Percentiles rank a stretch among this genome's conserved stretches.
phyloP scores from a whole-genome alignment of 768 basidiomycete species.

The Cystobasidium ongulense region DNA sequence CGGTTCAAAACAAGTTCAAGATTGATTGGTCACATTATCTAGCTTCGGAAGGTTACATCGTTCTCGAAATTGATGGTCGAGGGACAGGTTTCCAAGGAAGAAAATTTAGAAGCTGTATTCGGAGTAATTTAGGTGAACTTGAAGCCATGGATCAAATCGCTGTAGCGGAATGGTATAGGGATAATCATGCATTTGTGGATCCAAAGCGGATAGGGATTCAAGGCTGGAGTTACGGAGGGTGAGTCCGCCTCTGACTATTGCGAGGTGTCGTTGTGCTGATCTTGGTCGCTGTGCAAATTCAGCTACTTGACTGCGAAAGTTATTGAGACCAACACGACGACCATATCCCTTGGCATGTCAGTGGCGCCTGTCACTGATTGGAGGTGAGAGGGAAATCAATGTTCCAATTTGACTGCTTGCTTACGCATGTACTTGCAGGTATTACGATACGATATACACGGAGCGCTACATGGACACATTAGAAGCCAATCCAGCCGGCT shows the following conservation, averaged over 20 bases:
- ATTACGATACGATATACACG: constrained; percentile 78
- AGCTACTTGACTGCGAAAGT: constrained; percentile 89
- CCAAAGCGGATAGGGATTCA: constrained; percentile 81
- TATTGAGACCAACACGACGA: constrained; percentile 76
- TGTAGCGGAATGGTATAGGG: constrained; percentile 77
- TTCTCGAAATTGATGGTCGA: constrained; percentile 82
- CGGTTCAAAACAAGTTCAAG: constrained; percentile 58
- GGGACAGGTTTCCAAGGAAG: constrained; percentile 85
- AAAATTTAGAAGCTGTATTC: constrained; percentile 73
- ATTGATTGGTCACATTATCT: constrained; percentile 84
- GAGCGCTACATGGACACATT: constrained; percentile 94
- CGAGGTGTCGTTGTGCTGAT: not conserved
- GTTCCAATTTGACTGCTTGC: constrained; percentile 35
- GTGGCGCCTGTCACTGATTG: constrained; percentile 90
- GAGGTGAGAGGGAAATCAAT: constrained; percentile 53
- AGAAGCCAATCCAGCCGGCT: constrained; percentile 68
- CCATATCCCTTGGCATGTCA: constrained; percentile 83
- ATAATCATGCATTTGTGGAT: constrained; percentile 75
- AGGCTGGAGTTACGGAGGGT: constrained; percentile 60
- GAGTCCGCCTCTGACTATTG: not conserved
- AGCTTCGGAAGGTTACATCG: constrained; percentile 70
- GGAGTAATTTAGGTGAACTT: constrained; percentile 75
- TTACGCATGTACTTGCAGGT: not conserved
- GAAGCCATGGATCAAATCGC: constrained; percentile 85
- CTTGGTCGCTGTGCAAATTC: constrained; percentile 47